Evolutionary conservation across 768 basidiomycete genomes (phyloP).

Genomic region (Ramaria rubella): DNA sequence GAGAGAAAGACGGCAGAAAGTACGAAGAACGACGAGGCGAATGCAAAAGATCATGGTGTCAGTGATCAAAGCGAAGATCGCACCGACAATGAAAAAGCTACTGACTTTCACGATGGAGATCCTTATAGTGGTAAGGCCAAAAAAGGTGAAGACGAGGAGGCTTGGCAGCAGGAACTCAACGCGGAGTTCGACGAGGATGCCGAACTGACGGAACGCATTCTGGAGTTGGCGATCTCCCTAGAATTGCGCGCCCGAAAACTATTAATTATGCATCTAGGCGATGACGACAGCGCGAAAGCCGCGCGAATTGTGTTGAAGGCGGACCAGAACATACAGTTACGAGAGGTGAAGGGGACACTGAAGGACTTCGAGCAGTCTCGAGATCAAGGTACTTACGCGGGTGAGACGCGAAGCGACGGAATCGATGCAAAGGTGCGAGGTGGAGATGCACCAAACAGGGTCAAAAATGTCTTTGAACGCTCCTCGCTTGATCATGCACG

Average conservation of each 20-base stretch:
- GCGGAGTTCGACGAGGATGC: slow-evolving; percentile 5
- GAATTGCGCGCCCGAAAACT: slow-evolving; percentile 5
- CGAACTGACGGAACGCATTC: slow-evolving; percentile 4
- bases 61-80: too few species aligned
- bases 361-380: too few species aligned
- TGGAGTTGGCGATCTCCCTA: not conserved
- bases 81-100: too few species aligned
- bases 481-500: slow-evolving; percentile 13
- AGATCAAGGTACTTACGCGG: too few species aligned
- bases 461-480: slow-evolving; percentile 21
- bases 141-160: not conserved
- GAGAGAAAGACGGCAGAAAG: too few species aligned
- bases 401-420: too few species aligned
- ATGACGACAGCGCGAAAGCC: slow-evolving; percentile 4
- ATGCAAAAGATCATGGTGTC: too few species aligned
- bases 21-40: too few species aligned
- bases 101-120: too few species aligned
- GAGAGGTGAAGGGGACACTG: slow-evolving; percentile 22
- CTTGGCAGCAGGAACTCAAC: not conserved
- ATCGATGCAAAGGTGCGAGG: slow-evolving; percentile 17
- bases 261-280: slow-evolving; percentile 1
- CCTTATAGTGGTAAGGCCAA: too few species aligned
- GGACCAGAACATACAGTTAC: slow-evolving; percentile 1
- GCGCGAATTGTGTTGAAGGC: not conserved
- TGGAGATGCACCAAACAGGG: too few species aligned